Evolutionary conservation across 768 basidiomycete genomes (phyloP), one percentile per base, ranked within the genome.

Genomic region (Asterophora lycoperdoides): DNA sequence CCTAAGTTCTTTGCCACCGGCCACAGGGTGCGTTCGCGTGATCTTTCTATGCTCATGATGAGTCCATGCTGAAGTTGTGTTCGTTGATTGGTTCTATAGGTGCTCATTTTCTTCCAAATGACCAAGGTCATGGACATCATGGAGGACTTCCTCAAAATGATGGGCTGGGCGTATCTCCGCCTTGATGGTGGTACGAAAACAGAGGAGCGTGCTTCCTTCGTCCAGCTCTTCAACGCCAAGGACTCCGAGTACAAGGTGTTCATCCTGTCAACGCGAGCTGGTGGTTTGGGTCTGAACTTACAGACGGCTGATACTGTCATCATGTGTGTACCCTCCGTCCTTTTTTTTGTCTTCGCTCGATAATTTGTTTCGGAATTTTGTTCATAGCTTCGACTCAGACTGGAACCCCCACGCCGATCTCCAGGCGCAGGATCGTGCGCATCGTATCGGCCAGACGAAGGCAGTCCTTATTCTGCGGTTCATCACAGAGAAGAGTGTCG

Each of bases 51-150:
- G 19, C 36, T 4, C 9, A 3, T 32, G n/a, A 37, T 29, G 39
- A n/a, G n/a, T n/a, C n/a, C 19, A 43, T 49, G 40, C 7, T 23
- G 3, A 23, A 3, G 23, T 23, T 6, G 36, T 52, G 42, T n/a
- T 46, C 17, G 42, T 33, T 48, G 37, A 41, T 48, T 11, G 43
- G 30, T 28, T 39, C 20, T 48, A 0, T 55, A 93, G 89, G 91
- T 95, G 39, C 82, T 99, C 48, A 97, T 99, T 59, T 98, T 99
- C 82, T 98, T 98, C 84, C 96, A 99, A 69, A 97, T 98, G 96
- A 97, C 94, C 13, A 90, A 93, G 62, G 92, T 97, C 59, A 96
- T 98, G 94, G 91, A 95, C 54, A 93, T 96, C 64, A 92, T 95
- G 83, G 91, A 92, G 60, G 94, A 97, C 60, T 97, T 93, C 61